Conservation (phyloP, 192 early-diverging fungal genomes). For the Podila epigama region DNA sequence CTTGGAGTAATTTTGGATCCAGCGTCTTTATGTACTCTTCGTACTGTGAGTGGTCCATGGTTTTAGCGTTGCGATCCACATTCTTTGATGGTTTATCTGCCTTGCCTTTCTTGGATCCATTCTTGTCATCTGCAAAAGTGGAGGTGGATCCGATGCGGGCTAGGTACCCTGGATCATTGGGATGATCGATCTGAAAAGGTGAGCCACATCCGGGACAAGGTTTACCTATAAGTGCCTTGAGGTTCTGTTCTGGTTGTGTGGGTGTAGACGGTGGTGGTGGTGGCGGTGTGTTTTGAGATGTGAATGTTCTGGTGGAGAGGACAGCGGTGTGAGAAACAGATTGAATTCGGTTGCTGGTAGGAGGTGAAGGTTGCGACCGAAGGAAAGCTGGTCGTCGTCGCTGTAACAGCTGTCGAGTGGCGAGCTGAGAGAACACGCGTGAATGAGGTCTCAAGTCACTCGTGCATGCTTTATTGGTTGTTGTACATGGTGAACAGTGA, state of each 20-base stretch:
- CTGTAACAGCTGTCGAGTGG: too few species aligned
- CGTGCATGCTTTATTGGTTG: background rate
- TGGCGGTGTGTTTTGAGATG: background rate
- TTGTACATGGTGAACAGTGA: too few species aligned
- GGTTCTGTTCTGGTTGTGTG: background rate
- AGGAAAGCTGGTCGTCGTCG: background rate
- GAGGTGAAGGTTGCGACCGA: background rate
- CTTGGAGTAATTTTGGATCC: slow-evolving; percentile 30
- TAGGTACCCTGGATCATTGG: slow-evolving; percentile 24
- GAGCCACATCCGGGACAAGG: slow-evolving; percentile 46
- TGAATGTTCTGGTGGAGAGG: background rate
- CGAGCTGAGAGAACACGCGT: background rate
- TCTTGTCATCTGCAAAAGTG: too few species aligned
- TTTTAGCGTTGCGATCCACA: slow-evolving; percentile 11
- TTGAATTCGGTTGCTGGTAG: background rate
- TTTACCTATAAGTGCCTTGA: slow-evolving; percentile 13
- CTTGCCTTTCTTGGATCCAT: too few species aligned
- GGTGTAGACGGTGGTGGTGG: background rate
- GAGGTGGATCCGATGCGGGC: too few species aligned
- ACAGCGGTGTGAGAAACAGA: background rate
- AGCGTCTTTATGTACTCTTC: slow-evolving; percentile 23
- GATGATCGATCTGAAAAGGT: slow-evolving; percentile 15
- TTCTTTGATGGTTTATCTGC: too few species aligned
- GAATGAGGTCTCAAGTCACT: background rate
- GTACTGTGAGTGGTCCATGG: slow-evolving; percentile 23